Evolutionary conservation across 2,329 filamentous ascomycete genomes (phyloP), one percentile per base, ranked within the genome.

Genomic region (Aspergillus sp.): DNA sequence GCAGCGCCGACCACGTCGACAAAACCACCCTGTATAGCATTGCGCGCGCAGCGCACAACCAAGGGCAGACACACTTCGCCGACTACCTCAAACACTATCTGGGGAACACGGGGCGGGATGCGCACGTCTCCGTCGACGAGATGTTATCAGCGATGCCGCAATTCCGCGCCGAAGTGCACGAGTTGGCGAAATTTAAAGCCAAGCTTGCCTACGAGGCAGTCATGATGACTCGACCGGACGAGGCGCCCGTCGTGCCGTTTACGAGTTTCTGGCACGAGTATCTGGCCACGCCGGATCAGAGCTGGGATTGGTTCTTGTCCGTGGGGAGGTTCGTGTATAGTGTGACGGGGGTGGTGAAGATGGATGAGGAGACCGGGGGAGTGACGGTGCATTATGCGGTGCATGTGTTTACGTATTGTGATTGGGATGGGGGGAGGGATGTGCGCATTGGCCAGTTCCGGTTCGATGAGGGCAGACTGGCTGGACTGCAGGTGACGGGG

Each of bases 241-340:
- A 36, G 39, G 10, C 32, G 12, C 32, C 32, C 12, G 32, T 36
- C 15, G 39, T 55, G 15, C 15, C 28, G n/a, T 58, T 58, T 23
- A 52, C 19, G 10, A 58, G 56, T 38, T 45, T 45, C 48, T 58
- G 56, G 56, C 48, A 58, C 23, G 50, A 58, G 17, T 58, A 53
- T 23, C 8, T 12, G 12, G 41, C 49, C n/a, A 53, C 49, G 25
- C 23, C 38, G n/a, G 56, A 58, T 12, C 32, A 58, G 41, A 52
- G 49, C 39, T 58, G 56, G 56, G 56, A 58, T 17, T 58, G 56
- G 56, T 53, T 38, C 19, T 41, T 58, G 8, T 39, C 49, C 1
- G 17, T 58, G 28, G 56, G 47, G 2, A 15, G 49, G 7, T 58
- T 45, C 56, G 19, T 30, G 7, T 58, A 53, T 19, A 58, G 56